phyloP scores from a whole-genome alignment of 2,329 filamentous ascomycete species.

The Lasiodiplodia gonubiensis region DNA sequence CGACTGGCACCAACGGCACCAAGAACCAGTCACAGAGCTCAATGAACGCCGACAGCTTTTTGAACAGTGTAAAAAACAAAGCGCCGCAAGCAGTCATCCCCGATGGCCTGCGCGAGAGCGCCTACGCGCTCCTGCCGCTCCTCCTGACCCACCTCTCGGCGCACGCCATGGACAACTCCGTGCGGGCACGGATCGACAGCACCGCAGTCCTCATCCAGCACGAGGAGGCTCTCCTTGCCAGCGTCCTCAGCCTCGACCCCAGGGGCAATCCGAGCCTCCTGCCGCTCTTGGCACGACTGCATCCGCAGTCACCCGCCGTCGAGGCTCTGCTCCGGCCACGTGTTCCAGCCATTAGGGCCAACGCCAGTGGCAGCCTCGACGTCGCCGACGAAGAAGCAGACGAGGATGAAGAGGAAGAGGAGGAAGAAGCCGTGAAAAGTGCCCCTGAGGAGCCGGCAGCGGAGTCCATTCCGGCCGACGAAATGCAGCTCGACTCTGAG shows the following conservation, averaged over 20 bases:
- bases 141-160: slow-evolving; percentile 70
- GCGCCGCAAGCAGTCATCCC: slow-evolving; percentile 45
- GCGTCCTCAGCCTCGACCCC: slow-evolving; percentile 77
- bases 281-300: slow-evolving; percentile 75
- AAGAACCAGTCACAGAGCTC: slow-evolving; percentile 42
- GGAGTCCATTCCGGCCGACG: not conserved
- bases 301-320: slow-evolving; percentile 66
- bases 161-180: slow-evolving; percentile 69
- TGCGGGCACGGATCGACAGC: slow-evolving; percentile 78
- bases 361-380: slow-evolving; percentile 25
- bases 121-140: slow-evolving; percentile 65
- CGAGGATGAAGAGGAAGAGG: slow-evolving; percentile 33
- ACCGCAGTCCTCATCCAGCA: slow-evolving; percentile 75
- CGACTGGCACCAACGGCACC: slow-evolving; percentile 50
- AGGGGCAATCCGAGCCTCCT: slow-evolving; percentile 75
- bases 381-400: slow-evolving; percentile 32
- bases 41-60: slow-evolving; percentile 75
- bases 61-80: slow-evolving; percentile 51
- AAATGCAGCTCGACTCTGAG: slow-evolving; percentile 18
- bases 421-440: slow-evolving; percentile 32
- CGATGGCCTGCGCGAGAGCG: slow-evolving; percentile 60
- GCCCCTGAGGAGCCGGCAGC: slow-evolving; percentile 26
- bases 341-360: slow-evolving; percentile 50
- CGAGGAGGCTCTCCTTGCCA: slow-evolving; percentile 77
- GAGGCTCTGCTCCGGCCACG: slow-evolving; percentile 70